Evolutionary conservation across 129 eudicot genomes (phyloP), one percentile per base, ranked within the genome.

Genomic region (Scalesia atractyloides): DNA sequence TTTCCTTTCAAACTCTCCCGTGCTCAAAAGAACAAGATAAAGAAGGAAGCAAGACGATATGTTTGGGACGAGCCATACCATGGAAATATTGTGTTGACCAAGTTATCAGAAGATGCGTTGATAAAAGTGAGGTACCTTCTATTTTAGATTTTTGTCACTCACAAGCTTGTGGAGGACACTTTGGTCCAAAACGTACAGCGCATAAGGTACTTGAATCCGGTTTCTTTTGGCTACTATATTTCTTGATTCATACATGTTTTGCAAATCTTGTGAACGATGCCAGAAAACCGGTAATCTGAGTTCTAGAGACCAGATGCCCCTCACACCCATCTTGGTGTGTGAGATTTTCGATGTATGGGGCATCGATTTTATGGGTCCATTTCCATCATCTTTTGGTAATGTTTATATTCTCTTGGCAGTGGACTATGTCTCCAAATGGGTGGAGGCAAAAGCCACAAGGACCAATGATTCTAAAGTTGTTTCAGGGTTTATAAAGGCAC

Each of bases 71-170:
- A 44, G 11, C 69, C 69, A 15, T 30, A 26, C 44, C 49, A 34
- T 64, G 69, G 69, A 64, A 64, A 9, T 41, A 64, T 36, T 34
- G 48, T 36, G 41, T 49, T 11, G 69, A 64, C n/a, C 69, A 64
- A 64, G 69, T 64, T 7, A 64, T 64, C 5, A 33, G 69, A 16
- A 14, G 69, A 13, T 64, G 69, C 15, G 49, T 64, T 36, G 47
- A 36, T 2, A 7, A 34, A 12, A 10, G 13, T 64, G 69, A 64
- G 69, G 69, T 64, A 64, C 69, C 13, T 9, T 34, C 69, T n/a
- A 64, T 36, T 16, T n/a, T n/a, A 15, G 22, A 53, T 15, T 3
- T n/a, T n/a, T n/a, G n/a, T n/a, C n/a, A n/a, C n/a, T n/a, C n/a
- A n/a, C n/a, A n/a, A n/a, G n/a, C n/a, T 53, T 53, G 59, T 53